phyloP scores from a whole-genome alignment of 2,329 filamentous ascomycete genomes.

The Tympanopsis confertula region DNA sequence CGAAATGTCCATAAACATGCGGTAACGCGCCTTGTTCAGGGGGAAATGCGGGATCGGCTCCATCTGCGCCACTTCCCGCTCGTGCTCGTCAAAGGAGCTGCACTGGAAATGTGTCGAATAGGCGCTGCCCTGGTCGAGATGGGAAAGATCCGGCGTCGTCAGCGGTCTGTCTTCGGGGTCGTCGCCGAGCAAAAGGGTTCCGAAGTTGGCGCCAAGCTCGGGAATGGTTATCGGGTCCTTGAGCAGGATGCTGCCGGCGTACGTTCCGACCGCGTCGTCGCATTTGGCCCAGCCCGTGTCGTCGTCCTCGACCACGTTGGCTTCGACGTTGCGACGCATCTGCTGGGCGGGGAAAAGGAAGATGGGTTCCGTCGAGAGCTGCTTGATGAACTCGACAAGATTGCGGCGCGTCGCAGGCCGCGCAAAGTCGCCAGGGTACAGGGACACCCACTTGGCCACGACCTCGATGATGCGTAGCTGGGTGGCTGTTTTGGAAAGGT shows the following conservation, averaged over 20 bases:
- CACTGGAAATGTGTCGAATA: no score
- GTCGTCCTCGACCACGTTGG: conserved; percentile 46
- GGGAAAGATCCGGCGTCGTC: no score
- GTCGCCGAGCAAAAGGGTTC: conserved; percentile 22
- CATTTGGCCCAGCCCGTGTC: conserved; percentile 41
- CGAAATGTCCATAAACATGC: conserved; percentile 51
- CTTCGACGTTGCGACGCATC: conserved; percentile 39
- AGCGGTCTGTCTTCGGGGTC: conserved; percentile 22
- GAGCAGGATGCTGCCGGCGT: conserved; percentile 22
- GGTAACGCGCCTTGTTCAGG: conserved; percentile 55
- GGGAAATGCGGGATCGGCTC: conserved; percentile 8
- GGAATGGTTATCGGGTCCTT: conserved; percentile 22
- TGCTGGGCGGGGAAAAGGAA: conserved; percentile 53
- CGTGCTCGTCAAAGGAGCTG: conserved; percentile 25
- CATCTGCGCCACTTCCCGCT: background rate
- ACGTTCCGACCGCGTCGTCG: background rate
- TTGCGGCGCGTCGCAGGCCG: conserved; percentile 41
- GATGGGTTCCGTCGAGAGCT: conserved; percentile 40
- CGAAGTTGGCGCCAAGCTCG: conserved; percentile 24
- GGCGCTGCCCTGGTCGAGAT: conserved; percentile 25
- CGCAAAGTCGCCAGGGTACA: conserved; percentile 57
- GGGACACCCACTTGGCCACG: conserved; percentile 50
- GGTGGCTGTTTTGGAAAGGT: conserved; percentile 43
- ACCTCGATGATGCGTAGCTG: conserved; percentile 48
- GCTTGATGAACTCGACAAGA: conserved; percentile 41